Evolutionary conservation across 2,329 filamentous ascomycete genomes (phyloP), one percentile per base, ranked within the genome.

Genomic region (Polychaeton citri): DNA sequence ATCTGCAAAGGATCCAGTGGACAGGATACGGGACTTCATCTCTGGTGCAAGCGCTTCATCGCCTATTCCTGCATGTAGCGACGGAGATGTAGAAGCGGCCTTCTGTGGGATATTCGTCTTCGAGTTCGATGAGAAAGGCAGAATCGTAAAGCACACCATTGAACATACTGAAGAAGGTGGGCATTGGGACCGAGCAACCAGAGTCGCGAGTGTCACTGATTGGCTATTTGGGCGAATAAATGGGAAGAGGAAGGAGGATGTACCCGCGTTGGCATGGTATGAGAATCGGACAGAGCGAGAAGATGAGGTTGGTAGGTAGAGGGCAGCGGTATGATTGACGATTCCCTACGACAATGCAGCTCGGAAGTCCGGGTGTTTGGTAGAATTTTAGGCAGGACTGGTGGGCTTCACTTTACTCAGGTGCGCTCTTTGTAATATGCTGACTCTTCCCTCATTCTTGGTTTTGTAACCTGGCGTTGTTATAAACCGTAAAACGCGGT

Each of bases 51-150:
- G 30, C 30, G 30, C 30, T 19, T 10, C n/a, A n/a, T n/a, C n/a
- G n/a, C n/a, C n/a, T n/a, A n/a, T n/a, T n/a, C n/a, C n/a, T 8
- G 12, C 19, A 28, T 13, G 17, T 21, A 4, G 33, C 39, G 3
- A 36, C 43, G n/a, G 43, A 51, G n/a, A n/a, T n/a, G n/a, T n/a
- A 16, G 42, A 50, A 7, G 79, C 82, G 51, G 81, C 87, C 52
- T 96, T 96, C 49, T 83, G 78, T 1, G 90, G 90, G 0, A 61
- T 96, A 8, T 98, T 96, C 60, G 79, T 94, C 40, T 98, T 98
- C 57, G 84, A 93, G 45, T 98, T 98, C 55, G 90, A 96, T 53
- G 69, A 76, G 32, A 73, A 93, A 49, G 90, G 90, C 1, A 71
- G 85, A 43, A 76, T 98, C 21, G 61, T 81, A 33, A 85, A 76